Evolutionary conservation across 2,329 filamentous ascomycete genomes (phyloP), one percentile per base, ranked within the genome.

Genomic region (Trematosphaeria pertusa): DNA sequence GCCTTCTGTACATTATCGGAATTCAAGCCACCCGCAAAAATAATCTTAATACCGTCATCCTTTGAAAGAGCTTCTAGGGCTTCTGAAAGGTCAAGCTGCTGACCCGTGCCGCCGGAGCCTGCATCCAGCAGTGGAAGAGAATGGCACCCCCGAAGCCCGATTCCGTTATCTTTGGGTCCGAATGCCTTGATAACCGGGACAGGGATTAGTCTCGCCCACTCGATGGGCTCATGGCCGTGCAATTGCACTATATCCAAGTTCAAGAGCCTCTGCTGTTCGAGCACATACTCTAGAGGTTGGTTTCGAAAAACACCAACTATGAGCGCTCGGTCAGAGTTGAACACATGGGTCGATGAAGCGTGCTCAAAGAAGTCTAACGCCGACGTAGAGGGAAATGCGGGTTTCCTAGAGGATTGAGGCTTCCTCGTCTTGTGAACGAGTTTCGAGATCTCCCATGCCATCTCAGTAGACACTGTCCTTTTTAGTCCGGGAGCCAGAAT

Each of bases 271-370:
- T 95, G 89, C 69, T 93, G 85, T 53, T 86, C 82, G 39, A 97
- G 78, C 5, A 99, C 80, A 59, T 96, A 91, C 26, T 84, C 82
- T 8, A 99, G 78, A 0, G 93, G 85, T 66, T 97, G 93, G 69
- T 97, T 89, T 62, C 89, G 87, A 76, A 99, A 99, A 2, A 99
- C 93, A 46, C 94, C 94, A 4, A 96, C 94, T 0, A 99, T 80
- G 2, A 94, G 80, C 0, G 93, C 87, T 8, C 88, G 83, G 66
- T 68, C 78, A 67, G 67, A 80, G 72, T 78, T 72, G 6, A 73
- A 73, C 17, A 85, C 65, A 8, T 77, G 66, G 21, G 72, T 58
- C 19, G 67, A 64, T 10, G 76, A 65, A 2, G 78, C 76, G 58
- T 85, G 76, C 9, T 81, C 81, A 69, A 95, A 97, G 73, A 86